Base-by-base conservation (phyloP, 192 early-diverging fungal species). In the Pilobolus umbonatus region DNA sequence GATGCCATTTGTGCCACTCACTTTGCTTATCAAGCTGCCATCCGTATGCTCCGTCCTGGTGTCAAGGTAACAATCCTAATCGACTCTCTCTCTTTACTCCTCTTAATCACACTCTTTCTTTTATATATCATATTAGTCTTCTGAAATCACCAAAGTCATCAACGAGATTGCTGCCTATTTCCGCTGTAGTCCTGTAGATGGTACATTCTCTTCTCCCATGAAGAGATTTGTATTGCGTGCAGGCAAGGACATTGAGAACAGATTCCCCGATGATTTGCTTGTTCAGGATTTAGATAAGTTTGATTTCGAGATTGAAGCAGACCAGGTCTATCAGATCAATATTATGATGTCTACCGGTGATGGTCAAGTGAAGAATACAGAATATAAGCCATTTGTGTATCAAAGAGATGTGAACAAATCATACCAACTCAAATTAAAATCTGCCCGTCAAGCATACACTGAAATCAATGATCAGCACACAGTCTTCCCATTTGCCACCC, bases 21-120 rank as follows among this genome's bases (percentile, higher is more conserved):
- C 63, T 82, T 80, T 40, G 87, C 88, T 30, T 71, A 81, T 60
- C 92, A 98, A 75, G 90, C 92, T 30, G 88, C 86, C 1, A 69
- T 85, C 35, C 83, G 89, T 43, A 77, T 91, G 71, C 69, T 96
- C 52, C 79, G 81, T 72, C 89, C 92, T 26, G 94, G 93, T 6
- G 73, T 74, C 68, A 82, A 71, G 42, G 65, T 68, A 72, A 58
- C 5, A 22, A n/a, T n/a, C n/a, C n/a, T n/a, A n/a, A n/a, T n/a
- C n/a, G n/a, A n/a, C n/a, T n/a, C n/a, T n/a, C n/a, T n/a, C n/a
- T n/a, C n/a, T n/a, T n/a, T n/a, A n/a, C n/a, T n/a, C n/a, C n/a
- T n/a, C 5, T 44, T 21, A 43, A 43, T 42, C 1, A 28, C 22
- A 34, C 47, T 10, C 5, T 29, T 50, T n/a, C 46, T 35, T 15